Base-by-base conservation (phyloP, 192 early-diverging fungal genomes). In the Backusella morwellensis region DNA sequence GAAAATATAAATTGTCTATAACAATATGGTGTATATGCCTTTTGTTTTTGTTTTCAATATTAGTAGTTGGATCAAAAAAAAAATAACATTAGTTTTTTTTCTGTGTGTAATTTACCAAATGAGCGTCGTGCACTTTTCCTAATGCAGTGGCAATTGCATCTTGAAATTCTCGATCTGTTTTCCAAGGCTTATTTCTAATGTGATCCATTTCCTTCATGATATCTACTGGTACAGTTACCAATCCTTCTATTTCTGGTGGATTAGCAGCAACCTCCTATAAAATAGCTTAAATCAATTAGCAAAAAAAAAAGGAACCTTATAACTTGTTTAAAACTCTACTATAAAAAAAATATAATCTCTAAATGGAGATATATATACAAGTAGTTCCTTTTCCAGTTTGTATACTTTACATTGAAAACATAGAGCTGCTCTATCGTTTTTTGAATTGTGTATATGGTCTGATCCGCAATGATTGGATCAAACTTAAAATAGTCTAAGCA, bases 1-100 rank as follows among this genome's bases (percentile, higher is more conserved):
- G 75, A 80, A 52, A 80, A 80, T n/a, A 80, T 42, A 66, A 80
- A 80, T 68, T 80, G 79, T 32, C 79, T 75, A 44, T 80, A 77
- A 38, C 79, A 80, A 47, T 70, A 76, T 8, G 79, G 79, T 8
- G 71, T 72, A 44, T 80, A 80, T 17, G 69, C 63, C 79, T 80
- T 26, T 63, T 8, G 23, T 21, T 52, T 21, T 75, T 40, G 68
- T 29, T 29, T 38, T 32, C 9, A 15, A 6, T 26, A 72, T 72
- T 42, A 50, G 40, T 40, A 29, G 17, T 8, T 47, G 12, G 44
- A 72, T 29, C 9, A 32, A 56, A n/a, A 56, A 19, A 19, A 23
- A 32, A 75, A 74, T 4, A 72, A 19, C 32, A 80, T 68, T 50
- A 36, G 11, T 3, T 6, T 44, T 44, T 17, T 44, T 17, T 44